Evolutionary conservation across 1,284 basidiomycete species (phyloP).

Genomic region (Cryptococcus maquisensis): DNA sequence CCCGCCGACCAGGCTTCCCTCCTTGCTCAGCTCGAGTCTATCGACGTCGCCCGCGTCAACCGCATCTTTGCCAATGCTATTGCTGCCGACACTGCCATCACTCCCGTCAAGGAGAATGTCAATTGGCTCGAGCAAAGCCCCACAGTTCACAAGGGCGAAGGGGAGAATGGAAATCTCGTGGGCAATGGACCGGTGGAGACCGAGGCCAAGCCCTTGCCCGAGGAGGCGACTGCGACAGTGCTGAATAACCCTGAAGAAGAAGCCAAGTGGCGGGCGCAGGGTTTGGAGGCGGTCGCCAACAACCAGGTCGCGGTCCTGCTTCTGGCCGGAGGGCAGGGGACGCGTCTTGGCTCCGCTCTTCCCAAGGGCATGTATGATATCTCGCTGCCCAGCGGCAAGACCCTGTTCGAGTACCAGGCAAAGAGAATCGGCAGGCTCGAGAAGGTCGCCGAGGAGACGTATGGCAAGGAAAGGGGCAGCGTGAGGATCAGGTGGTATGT

Average conservation of each 20-base stretch:
- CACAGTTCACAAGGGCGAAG: conserved; percentile 58
- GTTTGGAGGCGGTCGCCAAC: conserved; percentile 72
- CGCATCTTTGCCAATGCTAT: conserved; percentile 76
- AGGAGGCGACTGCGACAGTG: conserved; percentile 63
- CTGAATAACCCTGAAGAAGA: conserved; percentile 58
- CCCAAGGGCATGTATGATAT: conserved; percentile 99
- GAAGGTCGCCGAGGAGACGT: conserved; percentile 61
- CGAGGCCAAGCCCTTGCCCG: conserved; percentile 62
- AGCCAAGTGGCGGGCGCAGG: conserved; percentile 65
- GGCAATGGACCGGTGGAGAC: conserved; percentile 15
- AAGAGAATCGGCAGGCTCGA: conserved; percentile 86
- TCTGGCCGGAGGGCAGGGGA: conserved; percentile 98
- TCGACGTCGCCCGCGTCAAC: conserved; percentile 90
- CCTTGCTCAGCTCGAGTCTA: conserved; percentile 66
- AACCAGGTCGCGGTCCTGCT: conserved; percentile 88
- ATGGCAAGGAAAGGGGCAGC: conserved; percentile 55
- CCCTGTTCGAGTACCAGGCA: conserved; percentile 94
- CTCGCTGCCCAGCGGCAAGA: conserved; percentile 84
- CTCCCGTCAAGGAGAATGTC: conserved; percentile 22
- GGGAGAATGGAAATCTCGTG: conserved; percentile 17
- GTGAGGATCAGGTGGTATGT: conserved; percentile 89
- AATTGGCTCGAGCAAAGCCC: conserved; percentile 57
- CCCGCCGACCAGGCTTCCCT: conserved; percentile 63
- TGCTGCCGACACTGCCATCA: conserved; percentile 58
- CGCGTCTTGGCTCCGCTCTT: conserved; percentile 81